These are phyloP conservation scores for Candida sakaeoensis DNA, from an alignment of 805 yeast species.

Conservation along the genomic window DNA sequence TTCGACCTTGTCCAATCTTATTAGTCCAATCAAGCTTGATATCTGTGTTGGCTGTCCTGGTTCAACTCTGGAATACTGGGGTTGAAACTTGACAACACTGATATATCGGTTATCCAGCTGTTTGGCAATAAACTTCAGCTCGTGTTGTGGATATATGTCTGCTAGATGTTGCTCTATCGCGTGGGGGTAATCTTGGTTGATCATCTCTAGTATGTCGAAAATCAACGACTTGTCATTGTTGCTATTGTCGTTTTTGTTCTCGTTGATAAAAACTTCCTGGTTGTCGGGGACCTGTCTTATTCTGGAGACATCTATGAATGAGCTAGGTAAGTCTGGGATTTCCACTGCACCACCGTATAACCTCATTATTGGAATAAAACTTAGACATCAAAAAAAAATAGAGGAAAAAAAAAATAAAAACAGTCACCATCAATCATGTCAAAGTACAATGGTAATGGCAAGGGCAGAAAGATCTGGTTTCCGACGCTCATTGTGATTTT, in stretches of 20 bases:
- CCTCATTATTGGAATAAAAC: constrained; percentile 4
- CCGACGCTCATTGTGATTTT: background rate
- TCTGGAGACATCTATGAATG: constrained; percentile 68
- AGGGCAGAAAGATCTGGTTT: background rate
- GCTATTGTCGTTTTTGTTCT: background rate
- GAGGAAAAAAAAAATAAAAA: background rate
- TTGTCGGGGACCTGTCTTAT: constrained; percentile 87
- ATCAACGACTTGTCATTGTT: constrained; percentile 30
- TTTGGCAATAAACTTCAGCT: constrained; percentile 13
- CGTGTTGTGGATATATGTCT: constrained; percentile 43
- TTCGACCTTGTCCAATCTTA: constrained; percentile 46
- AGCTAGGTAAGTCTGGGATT: constrained; percentile 7
- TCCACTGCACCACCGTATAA: constrained; percentile 84
- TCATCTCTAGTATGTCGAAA: constrained; percentile 59
- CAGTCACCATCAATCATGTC: background rate
- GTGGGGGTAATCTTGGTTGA: constrained; percentile 29
- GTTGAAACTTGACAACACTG: constrained; percentile 2
- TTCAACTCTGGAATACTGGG: background rate
- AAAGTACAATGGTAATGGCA: background rate
- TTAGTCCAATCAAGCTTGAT: constrained; percentile 52
- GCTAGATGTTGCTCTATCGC: constrained; percentile 52
- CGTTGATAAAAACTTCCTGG: constrained; percentile 81
- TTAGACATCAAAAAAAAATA: constrained; percentile 1
- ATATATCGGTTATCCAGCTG: constrained; percentile 2
- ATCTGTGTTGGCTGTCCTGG: constrained; percentile 1